phyloP scores from a whole-genome alignment of 805 yeast species.

The Candida manassasensis region DNA sequence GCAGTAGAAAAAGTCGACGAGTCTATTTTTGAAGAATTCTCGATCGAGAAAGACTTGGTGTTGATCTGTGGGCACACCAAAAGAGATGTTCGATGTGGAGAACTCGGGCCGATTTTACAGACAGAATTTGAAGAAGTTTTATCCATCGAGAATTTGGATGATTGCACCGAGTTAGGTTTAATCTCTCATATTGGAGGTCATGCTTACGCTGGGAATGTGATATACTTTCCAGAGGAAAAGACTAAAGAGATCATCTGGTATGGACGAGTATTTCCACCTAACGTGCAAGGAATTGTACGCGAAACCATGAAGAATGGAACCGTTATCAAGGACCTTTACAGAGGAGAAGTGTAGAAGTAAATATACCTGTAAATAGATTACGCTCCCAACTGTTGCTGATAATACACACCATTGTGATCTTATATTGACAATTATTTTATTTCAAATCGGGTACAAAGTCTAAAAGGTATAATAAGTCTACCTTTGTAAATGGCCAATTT shows the following conservation, averaged over 20 bases:
- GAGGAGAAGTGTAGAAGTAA: conserved; percentile 35
- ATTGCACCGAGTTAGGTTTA: conserved; percentile 40
- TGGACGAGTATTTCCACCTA: conserved; percentile 63
- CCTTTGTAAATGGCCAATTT: too few species aligned
- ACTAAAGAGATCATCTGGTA: conserved; percentile 60
- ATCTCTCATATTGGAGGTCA: conserved; percentile 85
- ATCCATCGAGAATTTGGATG: conserved; percentile 24
- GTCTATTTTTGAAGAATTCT: conserved; percentile 5
- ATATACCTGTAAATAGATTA: background rate
- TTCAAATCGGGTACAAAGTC: background rate
- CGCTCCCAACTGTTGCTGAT: too few species aligned
- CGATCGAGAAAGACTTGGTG: conserved; percentile 27
- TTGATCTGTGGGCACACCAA: conserved; percentile 63
- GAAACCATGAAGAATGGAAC: conserved; percentile 47
- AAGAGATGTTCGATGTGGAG: conserved; percentile 66
- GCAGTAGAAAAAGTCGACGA: background rate
- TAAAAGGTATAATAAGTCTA: background rate
- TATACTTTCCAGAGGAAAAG: conserved; percentile 38
- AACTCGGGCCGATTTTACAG: conserved; percentile 53
- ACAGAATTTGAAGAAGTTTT: conserved; percentile 48
- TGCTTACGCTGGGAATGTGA: conserved; percentile 77
- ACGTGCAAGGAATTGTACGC: conserved; percentile 60
- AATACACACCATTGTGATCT: too few species aligned
- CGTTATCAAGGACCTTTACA: conserved; percentile 52
- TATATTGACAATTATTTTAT: too few species aligned